phyloP scores from a whole-genome alignment of 2,329 filamentous ascomycete species.

The Rutstroemia sp. region DNA sequence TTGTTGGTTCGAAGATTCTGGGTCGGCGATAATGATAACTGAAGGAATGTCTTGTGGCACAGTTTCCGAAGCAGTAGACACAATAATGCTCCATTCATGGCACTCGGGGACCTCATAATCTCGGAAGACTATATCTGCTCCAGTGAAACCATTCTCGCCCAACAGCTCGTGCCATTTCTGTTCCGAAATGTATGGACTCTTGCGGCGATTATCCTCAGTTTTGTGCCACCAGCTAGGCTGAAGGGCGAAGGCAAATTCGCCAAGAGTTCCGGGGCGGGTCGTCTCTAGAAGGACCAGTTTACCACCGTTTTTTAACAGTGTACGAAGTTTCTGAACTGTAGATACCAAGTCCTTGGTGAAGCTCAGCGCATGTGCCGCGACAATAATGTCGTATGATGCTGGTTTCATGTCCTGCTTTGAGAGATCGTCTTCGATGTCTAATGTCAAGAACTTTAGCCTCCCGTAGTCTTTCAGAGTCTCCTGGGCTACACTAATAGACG shows the following conservation, averaged over 20 bases:
- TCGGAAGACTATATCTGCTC: background rate
- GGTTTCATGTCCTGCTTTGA: background rate
- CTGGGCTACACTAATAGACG: background rate
- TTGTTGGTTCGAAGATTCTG: background rate
- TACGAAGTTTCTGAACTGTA: background rate
- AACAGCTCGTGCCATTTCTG: background rate
- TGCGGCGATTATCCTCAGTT: background rate
- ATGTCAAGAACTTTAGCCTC: background rate
- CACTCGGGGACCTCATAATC: background rate
- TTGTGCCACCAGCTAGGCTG: conserved; percentile 33
- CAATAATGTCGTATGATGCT: background rate
- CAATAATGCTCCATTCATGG: background rate
- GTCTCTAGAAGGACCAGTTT: background rate
- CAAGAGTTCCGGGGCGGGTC: background rate
- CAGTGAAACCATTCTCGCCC: background rate
- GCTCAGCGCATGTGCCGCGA: background rate
- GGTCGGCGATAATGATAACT: background rate
- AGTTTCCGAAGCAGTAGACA: background rate
- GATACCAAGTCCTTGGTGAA: background rate
- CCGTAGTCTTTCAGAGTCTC: background rate
- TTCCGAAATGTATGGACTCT: background rate
- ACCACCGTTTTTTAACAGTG: background rate
- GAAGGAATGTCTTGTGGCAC: background rate
- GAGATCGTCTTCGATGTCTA: background rate
- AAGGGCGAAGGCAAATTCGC: conserved; percentile 23